A percentile compares a stretch with the other conserved stretches of the same genome.
phyloP scores from a whole-genome alignment of 2,329 filamentous ascomycete genomes.

The Whalleya microplaca region DNA sequence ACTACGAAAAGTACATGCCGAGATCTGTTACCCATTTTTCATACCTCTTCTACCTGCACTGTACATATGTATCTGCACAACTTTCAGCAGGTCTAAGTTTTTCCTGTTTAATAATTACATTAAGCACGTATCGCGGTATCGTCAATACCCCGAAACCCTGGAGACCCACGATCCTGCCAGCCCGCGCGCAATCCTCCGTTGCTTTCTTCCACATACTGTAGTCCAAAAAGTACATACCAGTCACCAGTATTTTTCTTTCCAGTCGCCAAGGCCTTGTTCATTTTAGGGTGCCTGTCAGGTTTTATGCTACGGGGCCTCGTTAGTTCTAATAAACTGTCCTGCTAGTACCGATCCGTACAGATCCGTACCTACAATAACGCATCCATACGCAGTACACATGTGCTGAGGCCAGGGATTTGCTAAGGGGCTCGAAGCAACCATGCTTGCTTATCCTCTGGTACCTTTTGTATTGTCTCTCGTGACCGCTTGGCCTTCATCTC shows the following conservation, averaged over 20 bases:
- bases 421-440: constrained; percentile 13
- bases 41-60: neutral
- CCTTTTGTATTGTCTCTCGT: neutral
- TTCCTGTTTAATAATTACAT: too few relatives aligned
- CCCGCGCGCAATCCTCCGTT: neutral
- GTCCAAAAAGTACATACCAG: too few relatives aligned
- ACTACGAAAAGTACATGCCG: neutral
- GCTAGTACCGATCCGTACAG: too few relatives aligned
- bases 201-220: neutral
- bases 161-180: neutral
- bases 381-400: too few relatives aligned
- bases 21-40: neutral
- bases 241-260: neutral
- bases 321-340: too few relatives aligned
- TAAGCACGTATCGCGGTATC: neutral
- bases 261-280: neutral
- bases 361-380: too few relatives aligned
- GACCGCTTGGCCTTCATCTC: constrained; percentile 17
- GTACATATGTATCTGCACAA: neutral
- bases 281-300: neutral
- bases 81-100: neutral
- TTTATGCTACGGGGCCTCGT: neutral
- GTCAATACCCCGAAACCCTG: neutral
- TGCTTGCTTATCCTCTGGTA: constrained; percentile 12
- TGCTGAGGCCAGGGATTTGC: constrained; percentile 5